Base-by-base conservation (phyloP, 768 basidiomycete species). In the Termitomyces sp. region DNA sequence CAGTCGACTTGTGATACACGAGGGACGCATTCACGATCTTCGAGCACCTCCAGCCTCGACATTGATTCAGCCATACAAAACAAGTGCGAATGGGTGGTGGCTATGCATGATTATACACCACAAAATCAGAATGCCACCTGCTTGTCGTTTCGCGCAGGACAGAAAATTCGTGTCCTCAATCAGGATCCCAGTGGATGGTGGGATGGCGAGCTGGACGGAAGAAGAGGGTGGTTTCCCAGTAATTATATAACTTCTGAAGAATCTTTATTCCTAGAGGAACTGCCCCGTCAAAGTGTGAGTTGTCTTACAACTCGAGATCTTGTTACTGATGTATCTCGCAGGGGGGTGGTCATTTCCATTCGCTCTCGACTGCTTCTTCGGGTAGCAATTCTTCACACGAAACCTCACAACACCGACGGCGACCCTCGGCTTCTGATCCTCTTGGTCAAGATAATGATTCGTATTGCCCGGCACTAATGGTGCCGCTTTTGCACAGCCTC, bases 211-310 rank as follows among this genome's bases (percentile, higher is more conserved):
- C 70, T 96, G 17, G 89, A 93, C 37, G 89, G 86, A 2, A 74
- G 86, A 58, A 76, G 95, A 64, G 97, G 97, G 12, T 99, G 97
- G 97, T 98, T 98, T 71, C 97, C 97, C 19, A 94, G 92, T 65
- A 99, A 98, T 72, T 98, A 97, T 73, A 90, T 92, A 61, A 87
- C 85, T 62, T 73, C 80, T 15, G 85, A 87, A 50, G 78, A 77
- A 51, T 76, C 82, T 40, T 65, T 86, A 57, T 78, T 77, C 5
- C 82, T 73, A 59, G 85, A 87, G 64, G 80, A 85, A 56, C 72
- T 81, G 21, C 70, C 80, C 56, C 67, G 71, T 44, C 71, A 72
- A 56, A 76, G 78, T 61, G 76, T 85, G 56, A 65, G 73, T 65
- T 40, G 26, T 33, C 58, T 56, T 66, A 6, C 37, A 28, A 21